Conservation (phyloP, 106 monocot genomes). For the Dendrobium nobile region DNA sequence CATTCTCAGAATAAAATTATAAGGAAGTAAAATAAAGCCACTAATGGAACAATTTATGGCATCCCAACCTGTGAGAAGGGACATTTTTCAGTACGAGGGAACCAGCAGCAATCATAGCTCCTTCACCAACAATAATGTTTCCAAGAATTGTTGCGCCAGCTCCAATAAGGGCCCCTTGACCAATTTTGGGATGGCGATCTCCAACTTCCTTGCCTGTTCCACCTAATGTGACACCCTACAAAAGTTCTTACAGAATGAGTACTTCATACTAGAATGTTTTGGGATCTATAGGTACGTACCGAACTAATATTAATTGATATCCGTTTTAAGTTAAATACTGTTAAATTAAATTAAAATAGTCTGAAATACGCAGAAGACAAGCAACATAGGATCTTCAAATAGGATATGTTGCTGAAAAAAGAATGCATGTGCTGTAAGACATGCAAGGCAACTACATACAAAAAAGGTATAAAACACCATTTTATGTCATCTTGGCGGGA, state of each 20-base stretch:
- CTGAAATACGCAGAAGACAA: not conserved
- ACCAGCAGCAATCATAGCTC: constrained; percentile 86
- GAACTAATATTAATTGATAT: not conserved
- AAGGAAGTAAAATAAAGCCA: constrained; percentile 3
- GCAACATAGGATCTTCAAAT: no score
- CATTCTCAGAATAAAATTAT: not conserved
- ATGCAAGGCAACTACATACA: no score
- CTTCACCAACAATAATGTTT: constrained; percentile 74
- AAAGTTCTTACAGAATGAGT: not conserved
- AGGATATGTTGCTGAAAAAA: no score
- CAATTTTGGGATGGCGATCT: constrained; percentile 88
- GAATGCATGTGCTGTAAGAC: no score
- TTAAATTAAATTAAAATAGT: not conserved
- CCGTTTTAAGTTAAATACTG: not conserved
- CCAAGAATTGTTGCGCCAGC: constrained; percentile 90
- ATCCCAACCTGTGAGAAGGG: constrained; percentile 76
- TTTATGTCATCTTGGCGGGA: not conserved
- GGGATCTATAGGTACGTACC: not conserved
- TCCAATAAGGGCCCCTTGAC: constrained; percentile 83
- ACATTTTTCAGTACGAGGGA: constrained; percentile 83
- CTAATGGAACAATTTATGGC: not conserved
- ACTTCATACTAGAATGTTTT: not conserved
- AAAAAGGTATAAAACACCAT: no score
- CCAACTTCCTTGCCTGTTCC: constrained; percentile 85
- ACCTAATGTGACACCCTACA: constrained; percentile 78